A percentile compares a stretch with the other conserved stretches of the same genome.
phyloP scores from a whole-genome alignment of 495 filamentous ascomycete genomes.

The Tuber brumale region DNA sequence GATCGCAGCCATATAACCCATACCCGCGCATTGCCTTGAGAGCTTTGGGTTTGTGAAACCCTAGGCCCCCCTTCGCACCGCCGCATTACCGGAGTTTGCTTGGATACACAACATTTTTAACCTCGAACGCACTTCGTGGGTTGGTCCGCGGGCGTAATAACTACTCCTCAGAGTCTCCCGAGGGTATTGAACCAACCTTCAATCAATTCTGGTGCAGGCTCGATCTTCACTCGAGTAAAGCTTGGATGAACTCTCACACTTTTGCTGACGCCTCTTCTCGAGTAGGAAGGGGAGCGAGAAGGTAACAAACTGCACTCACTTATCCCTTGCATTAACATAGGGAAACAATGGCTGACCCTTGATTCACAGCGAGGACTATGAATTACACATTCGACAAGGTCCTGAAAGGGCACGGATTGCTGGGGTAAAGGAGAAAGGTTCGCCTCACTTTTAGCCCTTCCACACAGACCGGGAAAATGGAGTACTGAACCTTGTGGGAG shows the following conservation, averaged over 20 bases:
- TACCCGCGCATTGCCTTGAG: constrained; percentile 27
- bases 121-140: constrained; percentile 15
- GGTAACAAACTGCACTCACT: constrained; percentile 29
- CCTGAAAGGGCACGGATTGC: constrained; percentile 61
- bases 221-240: constrained; percentile 34
- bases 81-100: constrained; percentile 16
- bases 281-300: constrained; percentile 39
- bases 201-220: constrained; percentile 23
- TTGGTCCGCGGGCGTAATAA: constrained; percentile 17
- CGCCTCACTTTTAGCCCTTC: constrained; percentile 22
- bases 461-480: not conserved
- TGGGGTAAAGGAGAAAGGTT: constrained; percentile 67
- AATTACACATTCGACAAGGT: constrained; percentile 61
- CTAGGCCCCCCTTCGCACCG: constrained; percentile 22
- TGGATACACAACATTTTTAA: constrained; percentile 20
- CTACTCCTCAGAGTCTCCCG: constrained; percentile 11
- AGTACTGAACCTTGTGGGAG: constrained; percentile 26
- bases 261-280: constrained; percentile 43
- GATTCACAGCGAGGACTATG: constrained; percentile 49
- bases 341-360: constrained; percentile 14
- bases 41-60: constrained; percentile 30
- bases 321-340: not conserved
- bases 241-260: constrained; percentile 43
- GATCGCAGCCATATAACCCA: constrained; percentile 34
- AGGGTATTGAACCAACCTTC: constrained; percentile 11